Evolutionary conservation across 176 grass and related monocot species (phyloP).

Genomic region (Oropetium thomaeum): DNA sequence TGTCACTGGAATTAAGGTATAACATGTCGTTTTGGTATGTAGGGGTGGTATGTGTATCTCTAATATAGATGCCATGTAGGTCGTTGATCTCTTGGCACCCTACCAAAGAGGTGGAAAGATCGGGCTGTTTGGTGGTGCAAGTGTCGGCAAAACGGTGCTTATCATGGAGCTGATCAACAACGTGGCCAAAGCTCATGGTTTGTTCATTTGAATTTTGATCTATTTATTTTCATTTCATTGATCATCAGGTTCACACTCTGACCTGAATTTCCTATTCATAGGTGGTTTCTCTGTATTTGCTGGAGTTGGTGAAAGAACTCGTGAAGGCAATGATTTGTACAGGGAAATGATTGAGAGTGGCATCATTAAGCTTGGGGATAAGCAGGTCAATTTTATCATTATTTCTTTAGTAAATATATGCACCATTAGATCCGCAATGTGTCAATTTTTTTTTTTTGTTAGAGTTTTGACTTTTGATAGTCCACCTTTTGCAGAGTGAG

Average conservation of each 20-base stretch:
- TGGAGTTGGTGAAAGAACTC: conserved; percentile 58
- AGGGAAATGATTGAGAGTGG: conserved; percentile 50
- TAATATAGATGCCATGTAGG: conserved; percentile 12
- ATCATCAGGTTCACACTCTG: not conserved
- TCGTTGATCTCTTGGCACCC: conserved; percentile 59
- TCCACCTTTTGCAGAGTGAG: not conserved
- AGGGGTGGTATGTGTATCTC: not conserved
- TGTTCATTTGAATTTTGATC: not conserved
- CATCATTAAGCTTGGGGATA: conserved; percentile 54
- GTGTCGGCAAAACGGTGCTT: conserved; percentile 64
- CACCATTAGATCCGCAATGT: not conserved
- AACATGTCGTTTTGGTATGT: not conserved
- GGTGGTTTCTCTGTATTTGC: conserved; percentile 70
- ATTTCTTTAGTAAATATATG: not conserved
- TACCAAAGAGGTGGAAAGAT: conserved; percentile 66
- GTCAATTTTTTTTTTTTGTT: not conserved
- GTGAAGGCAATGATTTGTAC: conserved; percentile 61
- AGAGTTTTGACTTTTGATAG: not conserved
- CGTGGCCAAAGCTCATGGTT: conserved; percentile 53
- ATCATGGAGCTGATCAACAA: conserved; percentile 36
- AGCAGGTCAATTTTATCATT: conserved; percentile 34
- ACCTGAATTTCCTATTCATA: conserved; percentile 16
- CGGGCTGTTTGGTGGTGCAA: conserved; percentile 58
- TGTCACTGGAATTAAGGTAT: conserved; percentile 57
- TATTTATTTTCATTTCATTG: not conserved